Conservation (phyloP, 352 stramenopile species). For the Pseudoperonospora humuli region DNA sequence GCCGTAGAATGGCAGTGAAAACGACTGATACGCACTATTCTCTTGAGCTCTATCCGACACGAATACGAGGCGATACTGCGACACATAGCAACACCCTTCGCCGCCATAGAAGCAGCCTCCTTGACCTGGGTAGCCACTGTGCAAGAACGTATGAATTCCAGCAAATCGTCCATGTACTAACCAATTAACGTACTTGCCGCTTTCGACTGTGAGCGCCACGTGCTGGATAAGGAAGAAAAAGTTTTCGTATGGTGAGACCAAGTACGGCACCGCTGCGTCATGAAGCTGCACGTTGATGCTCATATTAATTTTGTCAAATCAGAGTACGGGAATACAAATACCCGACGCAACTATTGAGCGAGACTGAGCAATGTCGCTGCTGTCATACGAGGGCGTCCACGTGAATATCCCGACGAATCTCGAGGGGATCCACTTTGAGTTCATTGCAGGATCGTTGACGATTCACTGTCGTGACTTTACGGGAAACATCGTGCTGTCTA, state of each 20-base stretch:
- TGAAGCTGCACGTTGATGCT: slow-evolving; percentile 75
- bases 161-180: background rate
- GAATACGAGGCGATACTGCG: slow-evolving; percentile 70
- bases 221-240: slow-evolving; percentile 72
- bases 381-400: slow-evolving; percentile 72
- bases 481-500: slow-evolving; percentile 56
- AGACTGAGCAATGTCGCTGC: slow-evolving; percentile 39
- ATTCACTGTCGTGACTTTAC: slow-evolving; percentile 75
- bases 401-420: slow-evolving; percentile 60
- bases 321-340: background rate
- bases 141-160: background rate
- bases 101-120: slow-evolving; percentile 74
- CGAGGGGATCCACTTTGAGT: slow-evolving; percentile 58
- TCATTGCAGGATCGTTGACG: slow-evolving; percentile 42
- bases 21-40: slow-evolving; percentile 51
- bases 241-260: slow-evolving; percentile 72
- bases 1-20: slow-evolving; percentile 71
- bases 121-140: slow-evolving; percentile 71
- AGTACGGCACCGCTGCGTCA: slow-evolving; percentile 45
- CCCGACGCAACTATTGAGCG: too few species aligned
- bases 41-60: slow-evolving; percentile 31
- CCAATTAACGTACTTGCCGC: slow-evolving; percentile 51
- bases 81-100: slow-evolving; percentile 61
- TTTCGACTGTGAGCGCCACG: slow-evolving; percentile 70
- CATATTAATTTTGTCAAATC: slow-evolving; percentile 26